Conservation (phyloP, 2,329 filamentous ascomycete genomes). For the Cladobotryum mycophilum region DNA sequence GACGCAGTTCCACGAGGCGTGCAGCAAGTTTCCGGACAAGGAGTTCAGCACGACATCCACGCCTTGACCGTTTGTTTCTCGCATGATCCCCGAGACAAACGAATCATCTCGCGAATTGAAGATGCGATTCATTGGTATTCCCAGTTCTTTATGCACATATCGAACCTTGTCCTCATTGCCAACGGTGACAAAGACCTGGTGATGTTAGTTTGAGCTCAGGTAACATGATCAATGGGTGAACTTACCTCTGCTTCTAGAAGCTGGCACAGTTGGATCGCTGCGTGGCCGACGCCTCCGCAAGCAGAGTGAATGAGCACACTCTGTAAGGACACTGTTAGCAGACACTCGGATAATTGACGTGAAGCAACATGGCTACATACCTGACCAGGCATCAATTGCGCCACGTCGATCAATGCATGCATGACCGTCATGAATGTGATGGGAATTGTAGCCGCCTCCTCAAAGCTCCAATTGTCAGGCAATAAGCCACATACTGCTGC, state of each 20-base stretch:
- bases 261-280: conserved; percentile 23
- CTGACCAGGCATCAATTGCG: conserved; percentile 21
- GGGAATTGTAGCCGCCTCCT: conserved; percentile 4
- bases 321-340: no score
- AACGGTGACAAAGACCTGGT: conserved; percentile 27
- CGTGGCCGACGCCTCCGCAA: conserved; percentile 28
- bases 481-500: not conserved
- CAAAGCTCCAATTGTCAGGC: not conserved
- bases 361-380: not conserved
- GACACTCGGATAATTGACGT: no score
- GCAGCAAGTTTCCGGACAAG: conserved; percentile 22
- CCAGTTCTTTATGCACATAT: conserved; percentile 19
- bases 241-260: no score
- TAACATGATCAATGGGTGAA: no score
- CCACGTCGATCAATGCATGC: conserved; percentile 24
- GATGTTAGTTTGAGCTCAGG: no score
- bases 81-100: conserved; percentile 19
- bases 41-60: conserved; percentile 29
- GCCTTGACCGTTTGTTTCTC: conserved; percentile 17
- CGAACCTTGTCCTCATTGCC: conserved; percentile 13
- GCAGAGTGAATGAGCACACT: conserved; percentile 29
- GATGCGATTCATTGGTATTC: conserved; percentile 16
- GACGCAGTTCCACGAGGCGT: conserved; percentile 29
- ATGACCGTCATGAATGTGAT: conserved; percentile 24
- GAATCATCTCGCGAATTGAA: conserved; percentile 20